Evolutionary conservation across 2,329 filamentous ascomycete genomes (phyloP).

Genomic region (Ophiocordyceps robertsii): DNA sequence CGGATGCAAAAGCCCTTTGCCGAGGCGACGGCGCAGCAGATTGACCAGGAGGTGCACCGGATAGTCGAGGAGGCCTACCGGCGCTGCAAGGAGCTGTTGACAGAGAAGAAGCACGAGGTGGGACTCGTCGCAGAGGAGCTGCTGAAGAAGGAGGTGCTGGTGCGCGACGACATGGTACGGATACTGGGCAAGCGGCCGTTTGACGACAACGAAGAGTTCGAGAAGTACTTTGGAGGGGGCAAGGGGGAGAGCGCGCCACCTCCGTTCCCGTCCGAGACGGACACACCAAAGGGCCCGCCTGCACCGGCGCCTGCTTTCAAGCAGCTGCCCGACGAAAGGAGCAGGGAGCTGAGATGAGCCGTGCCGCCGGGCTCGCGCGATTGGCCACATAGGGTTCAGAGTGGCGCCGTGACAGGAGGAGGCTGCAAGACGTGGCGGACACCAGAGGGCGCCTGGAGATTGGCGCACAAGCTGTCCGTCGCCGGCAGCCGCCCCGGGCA

Average conservation of each 20-base stretch:
- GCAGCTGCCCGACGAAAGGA: conserved; percentile 10
- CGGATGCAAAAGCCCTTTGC: conserved; percentile 90
- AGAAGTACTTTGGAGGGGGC: conserved; percentile 75
- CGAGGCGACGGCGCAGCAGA: conserved; percentile 82
- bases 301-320: conserved; percentile 25
- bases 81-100: conserved; percentile 73
- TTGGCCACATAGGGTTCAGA: background rate
- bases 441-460: too few relatives aligned
- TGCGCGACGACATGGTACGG: conserved; percentile 82
- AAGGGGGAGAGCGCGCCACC: conserved; percentile 44
- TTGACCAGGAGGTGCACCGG: conserved; percentile 80
- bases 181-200: conserved; percentile 76
- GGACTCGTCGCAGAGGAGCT: conserved; percentile 88
- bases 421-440: too few relatives aligned
- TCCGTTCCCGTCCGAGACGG: conserved; percentile 34
- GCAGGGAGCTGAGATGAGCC: conserved; percentile 4
- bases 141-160: conserved; percentile 79
- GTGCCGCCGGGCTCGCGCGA: background rate
- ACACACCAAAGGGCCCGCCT: conserved; percentile 22
- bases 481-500: too few relatives aligned
- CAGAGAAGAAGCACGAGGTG: conserved; percentile 76
- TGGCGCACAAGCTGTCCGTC: too few relatives aligned
- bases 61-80: conserved; percentile 90
- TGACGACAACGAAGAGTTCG: conserved; percentile 73
- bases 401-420: too few relatives aligned